Percentiles rank a stretch among this genome's conserved stretches.
These are phyloP conservation scores for Musa acuminata DNA, from an alignment of 176 grass and related monocot genomes.

Conservation along the genomic window DNA sequence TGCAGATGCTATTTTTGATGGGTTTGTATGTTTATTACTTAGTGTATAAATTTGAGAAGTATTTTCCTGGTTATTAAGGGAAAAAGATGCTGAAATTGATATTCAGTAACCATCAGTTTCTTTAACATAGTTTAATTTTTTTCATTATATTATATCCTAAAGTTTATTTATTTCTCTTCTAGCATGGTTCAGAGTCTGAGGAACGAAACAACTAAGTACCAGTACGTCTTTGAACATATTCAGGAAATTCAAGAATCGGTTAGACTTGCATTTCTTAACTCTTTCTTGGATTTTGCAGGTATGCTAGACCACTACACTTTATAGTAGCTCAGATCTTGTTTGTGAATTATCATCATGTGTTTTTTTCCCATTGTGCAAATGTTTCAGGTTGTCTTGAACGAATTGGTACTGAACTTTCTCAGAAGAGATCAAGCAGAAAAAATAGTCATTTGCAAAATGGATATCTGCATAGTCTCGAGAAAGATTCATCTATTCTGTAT, in stretches of 20 bases:
- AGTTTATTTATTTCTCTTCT: conserved; percentile 34
- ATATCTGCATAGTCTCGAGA: conserved; percentile 50
- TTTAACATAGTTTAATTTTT: background rate
- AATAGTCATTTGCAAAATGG: conserved; percentile 76
- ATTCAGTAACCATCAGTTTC: background rate
- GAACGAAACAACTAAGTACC: conserved; percentile 64
- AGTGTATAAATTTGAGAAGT: background rate
- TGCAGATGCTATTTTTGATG: background rate
- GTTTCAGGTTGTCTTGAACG: conserved; percentile 72
- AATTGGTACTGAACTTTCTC: conserved; percentile 62
- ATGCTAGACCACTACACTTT: conserved; percentile 3
- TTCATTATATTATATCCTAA: conserved; percentile 3
- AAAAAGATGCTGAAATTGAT: background rate
- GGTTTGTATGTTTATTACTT: background rate
- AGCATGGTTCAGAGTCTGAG: conserved; percentile 89
- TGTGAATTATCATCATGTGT: background rate
- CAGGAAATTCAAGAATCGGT: conserved; percentile 97
- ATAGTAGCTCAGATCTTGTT: conserved; percentile 2
- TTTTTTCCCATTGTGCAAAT: conserved; percentile 29
- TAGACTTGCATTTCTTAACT: conserved; percentile 95
- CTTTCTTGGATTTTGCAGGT: conserved; percentile 96
- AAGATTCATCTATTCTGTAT: conserved; percentile 32
- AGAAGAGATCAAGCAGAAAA: conserved; percentile 70
- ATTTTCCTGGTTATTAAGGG: background rate
- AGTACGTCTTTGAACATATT: conserved; percentile 67